Evolutionary conservation across 768 basidiomycete genomes (phyloP).

Genomic region (Termitomyces sp.): DNA sequence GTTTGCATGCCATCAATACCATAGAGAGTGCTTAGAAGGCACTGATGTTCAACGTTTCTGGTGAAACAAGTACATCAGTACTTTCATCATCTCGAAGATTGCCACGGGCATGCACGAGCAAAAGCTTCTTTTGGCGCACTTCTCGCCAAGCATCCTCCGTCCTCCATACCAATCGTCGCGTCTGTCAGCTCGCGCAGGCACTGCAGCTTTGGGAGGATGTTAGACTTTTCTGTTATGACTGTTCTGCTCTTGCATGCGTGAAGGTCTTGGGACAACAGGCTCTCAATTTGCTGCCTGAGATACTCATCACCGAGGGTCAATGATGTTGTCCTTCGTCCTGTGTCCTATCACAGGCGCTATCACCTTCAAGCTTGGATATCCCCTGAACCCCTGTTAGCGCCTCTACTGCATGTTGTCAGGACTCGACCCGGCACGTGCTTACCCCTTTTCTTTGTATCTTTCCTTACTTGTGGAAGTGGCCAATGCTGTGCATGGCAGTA

Average conservation of each 20-base stretch:
- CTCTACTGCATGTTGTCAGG: too few relatives aligned
- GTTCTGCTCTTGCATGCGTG: slow-evolving; percentile 9
- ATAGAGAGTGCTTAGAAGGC: slow-evolving; percentile 1
- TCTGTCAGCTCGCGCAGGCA: neutral
- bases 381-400: slow-evolving; percentile 33
- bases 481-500: too few relatives aligned
- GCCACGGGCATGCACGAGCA: neutral
- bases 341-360: neutral
- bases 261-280: slow-evolving; percentile 4
- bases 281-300: slow-evolving; percentile 13
- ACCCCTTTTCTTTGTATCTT: too few relatives aligned
- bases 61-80: neutral
- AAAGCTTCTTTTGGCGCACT: neutral
- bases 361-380: slow-evolving; percentile 4
- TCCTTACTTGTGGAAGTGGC: too few relatives aligned
- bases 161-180: neutral
- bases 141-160: slow-evolving; percentile 4
- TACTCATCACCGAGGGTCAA: slow-evolving; percentile 1
- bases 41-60: neutral
- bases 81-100: neutral
- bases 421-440: too few relatives aligned
- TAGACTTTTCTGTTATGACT: slow-evolving; percentile 11
- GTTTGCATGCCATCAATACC: neutral
- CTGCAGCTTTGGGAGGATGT: slow-evolving; percentile 19
- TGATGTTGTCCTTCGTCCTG: neutral